These are phyloP conservation scores for Carex cristatella DNA, from an alignment of 176 grass and related monocot genomes.

Conservation along the genomic window DNA sequence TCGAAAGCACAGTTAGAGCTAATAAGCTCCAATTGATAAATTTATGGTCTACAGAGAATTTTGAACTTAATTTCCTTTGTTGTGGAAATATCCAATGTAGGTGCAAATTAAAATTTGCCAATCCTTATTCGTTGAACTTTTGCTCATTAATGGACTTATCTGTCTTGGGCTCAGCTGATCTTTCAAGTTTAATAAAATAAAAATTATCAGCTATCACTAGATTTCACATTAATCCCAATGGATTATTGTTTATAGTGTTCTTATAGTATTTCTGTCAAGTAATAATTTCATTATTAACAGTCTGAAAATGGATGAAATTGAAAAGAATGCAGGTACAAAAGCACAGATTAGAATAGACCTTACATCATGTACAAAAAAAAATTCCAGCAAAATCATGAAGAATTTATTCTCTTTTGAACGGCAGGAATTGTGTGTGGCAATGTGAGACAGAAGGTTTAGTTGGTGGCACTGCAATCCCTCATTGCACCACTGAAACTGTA, in stretches of 20 bases:
- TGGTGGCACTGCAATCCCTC: conserved; percentile 31
- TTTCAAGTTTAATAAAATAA: neutral
- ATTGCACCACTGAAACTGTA: conserved; percentile 44
- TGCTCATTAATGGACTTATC: neutral
- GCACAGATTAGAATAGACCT: neutral
- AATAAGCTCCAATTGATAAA: neutral
- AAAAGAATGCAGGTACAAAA: neutral
- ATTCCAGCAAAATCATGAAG: neutral
- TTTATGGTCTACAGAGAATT: neutral
- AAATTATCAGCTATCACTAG: neutral
- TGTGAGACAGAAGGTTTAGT: conserved; percentile 50
- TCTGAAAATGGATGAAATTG: neutral
- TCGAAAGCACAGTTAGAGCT: neutral
- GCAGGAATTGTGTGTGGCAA: conserved; percentile 62
- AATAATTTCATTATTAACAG: neutral
- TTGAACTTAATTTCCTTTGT: neutral
- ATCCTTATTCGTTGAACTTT: neutral
- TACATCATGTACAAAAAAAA: neutral
- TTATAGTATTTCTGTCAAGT: neutral
- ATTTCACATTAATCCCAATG: neutral
- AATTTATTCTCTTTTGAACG: neutral
- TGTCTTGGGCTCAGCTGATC: neutral
- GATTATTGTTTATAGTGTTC: neutral
- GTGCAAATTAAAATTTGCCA: neutral
- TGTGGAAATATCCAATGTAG: neutral